A percentile compares a stretch with the other conserved stretches of the same genome.
phyloP scores from a whole-genome alignment of 306 rosid species.

The Trifolium fragiferum region DNA sequence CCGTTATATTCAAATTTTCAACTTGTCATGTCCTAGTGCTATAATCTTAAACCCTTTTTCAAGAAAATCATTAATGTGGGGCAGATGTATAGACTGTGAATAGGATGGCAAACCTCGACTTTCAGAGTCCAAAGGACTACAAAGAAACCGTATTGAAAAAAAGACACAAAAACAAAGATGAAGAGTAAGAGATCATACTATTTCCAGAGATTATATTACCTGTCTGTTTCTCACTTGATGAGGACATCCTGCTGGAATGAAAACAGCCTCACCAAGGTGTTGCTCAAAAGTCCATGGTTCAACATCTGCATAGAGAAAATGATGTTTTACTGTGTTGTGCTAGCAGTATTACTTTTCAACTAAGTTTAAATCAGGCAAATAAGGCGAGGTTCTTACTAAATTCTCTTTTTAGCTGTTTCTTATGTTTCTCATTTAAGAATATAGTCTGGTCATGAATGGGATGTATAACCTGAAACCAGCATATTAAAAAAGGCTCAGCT shows the following conservation, averaged over 20 bases:
- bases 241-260: constrained; percentile 82
- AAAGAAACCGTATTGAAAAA: neutral
- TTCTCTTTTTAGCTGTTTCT: constrained; percentile 66
- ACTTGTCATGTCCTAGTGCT: constrained; percentile 7
- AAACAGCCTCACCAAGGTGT: constrained; percentile 78
- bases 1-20: constrained; percentile 30
- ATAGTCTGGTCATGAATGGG: constrained; percentile 80
- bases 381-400: constrained; percentile 52
- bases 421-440: constrained; percentile 63
- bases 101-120: neutral
- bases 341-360: constrained; percentile 9
- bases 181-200: neutral
- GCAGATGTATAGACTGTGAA: neutral
- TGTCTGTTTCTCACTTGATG: constrained; percentile 86
- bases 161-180: neutral
- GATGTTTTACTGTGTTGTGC: neutral
- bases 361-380: constrained; percentile 25
- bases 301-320: constrained; percentile 50
- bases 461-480: constrained; percentile 64
- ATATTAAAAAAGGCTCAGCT: constrained; percentile 33
- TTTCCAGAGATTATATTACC: constrained; percentile 43
- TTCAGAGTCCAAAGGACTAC: neutral
- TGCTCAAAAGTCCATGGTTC: constrained; percentile 89
- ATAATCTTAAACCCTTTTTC: constrained; percentile 13
- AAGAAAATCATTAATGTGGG: neutral